Evolutionary conservation across 345 rosid genomes (phyloP).

Genomic region (Arabidopsis arenosa): DNA sequence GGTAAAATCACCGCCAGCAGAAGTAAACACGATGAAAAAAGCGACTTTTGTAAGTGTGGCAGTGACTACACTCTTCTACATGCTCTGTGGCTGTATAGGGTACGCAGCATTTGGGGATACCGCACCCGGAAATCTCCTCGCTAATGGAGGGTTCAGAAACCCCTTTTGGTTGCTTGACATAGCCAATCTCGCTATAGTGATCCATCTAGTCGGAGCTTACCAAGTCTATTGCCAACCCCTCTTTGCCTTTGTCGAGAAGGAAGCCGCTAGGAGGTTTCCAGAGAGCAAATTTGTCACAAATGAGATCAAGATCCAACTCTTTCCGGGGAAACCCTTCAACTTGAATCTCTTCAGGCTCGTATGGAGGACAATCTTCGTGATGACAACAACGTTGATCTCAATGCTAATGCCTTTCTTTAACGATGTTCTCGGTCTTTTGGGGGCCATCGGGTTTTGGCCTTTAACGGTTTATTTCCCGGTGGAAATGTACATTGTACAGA

Average conservation of each 20-base stretch:
- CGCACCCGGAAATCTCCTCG: slow-evolving; percentile 80
- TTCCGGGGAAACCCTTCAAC: slow-evolving; percentile 51
- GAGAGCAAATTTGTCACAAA: slow-evolving; percentile 62
- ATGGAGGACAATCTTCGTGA: slow-evolving; percentile 88
- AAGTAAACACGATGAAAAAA: slow-evolving; percentile 80
- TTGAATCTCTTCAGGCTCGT: slow-evolving; percentile 78
- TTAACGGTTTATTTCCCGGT: slow-evolving; percentile 87
- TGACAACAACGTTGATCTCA: slow-evolving; percentile 68
- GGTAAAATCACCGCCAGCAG: slow-evolving; percentile 59
- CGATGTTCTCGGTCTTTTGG: slow-evolving; percentile 79
- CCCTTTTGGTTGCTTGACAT: slow-evolving; percentile 94
- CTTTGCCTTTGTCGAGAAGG: slow-evolving; percentile 76
- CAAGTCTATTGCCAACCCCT: slow-evolving; percentile 94
- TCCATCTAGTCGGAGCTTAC: slow-evolving; percentile 91
- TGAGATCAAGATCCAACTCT: slow-evolving; percentile 58
- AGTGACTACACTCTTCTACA: slow-evolving; percentile 87
- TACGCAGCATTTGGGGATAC: slow-evolving; percentile 89
- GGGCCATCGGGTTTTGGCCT: slow-evolving; percentile 96
- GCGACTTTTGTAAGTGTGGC: slow-evolving; percentile 69
- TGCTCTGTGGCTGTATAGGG: slow-evolving; percentile 89
- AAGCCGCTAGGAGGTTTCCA: slow-evolving; percentile 54
- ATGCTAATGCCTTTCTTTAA: slow-evolving; percentile 94
- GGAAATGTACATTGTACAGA: slow-evolving; percentile 83
- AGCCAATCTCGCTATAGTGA: slow-evolving; percentile 77
- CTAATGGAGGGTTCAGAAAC: slow-evolving; percentile 70